These are phyloP conservation scores for Linnemannia hyalina DNA, from an alignment of 192 early-diverging fungal species.

Conservation along the genomic window DNA sequence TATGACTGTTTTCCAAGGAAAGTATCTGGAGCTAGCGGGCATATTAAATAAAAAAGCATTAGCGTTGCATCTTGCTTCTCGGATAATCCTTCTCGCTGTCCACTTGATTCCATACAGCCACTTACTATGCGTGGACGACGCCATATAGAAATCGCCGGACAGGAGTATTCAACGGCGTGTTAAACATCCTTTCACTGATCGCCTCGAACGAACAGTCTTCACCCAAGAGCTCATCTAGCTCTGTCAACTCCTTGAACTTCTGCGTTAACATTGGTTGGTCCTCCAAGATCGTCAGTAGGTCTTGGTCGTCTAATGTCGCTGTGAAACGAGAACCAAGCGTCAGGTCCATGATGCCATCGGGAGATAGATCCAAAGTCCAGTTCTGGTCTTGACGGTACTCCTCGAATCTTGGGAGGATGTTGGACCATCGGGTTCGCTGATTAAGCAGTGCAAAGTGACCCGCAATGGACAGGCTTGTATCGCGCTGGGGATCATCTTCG, in stretches of 20 bases:
- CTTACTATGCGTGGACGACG: conserved; percentile 16
- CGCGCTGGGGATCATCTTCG: background rate
- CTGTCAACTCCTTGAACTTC: background rate
- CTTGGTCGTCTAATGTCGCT: background rate
- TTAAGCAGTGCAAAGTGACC: conserved; percentile 9
- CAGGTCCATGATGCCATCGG: conserved; percentile 19
- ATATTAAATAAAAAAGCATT: background rate
- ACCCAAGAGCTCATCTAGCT: background rate
- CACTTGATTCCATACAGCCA: background rate
- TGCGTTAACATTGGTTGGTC: background rate
- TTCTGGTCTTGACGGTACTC: background rate
- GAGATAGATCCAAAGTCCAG: conserved; percentile 11
- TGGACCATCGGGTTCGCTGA: conserved; percentile 11
- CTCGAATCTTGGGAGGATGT: background rate
- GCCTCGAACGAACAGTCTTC: conserved; percentile 11
- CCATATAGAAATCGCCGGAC: conserved; percentile 17
- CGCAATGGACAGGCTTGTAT: background rate
- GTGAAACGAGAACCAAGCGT: conserved; percentile 13
- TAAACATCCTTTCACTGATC: conserved; percentile 12
- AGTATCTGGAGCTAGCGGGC: background rate
- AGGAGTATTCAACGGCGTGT: conserved; percentile 9
- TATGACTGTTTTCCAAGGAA: conserved; percentile 2
- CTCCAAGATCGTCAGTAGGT: background rate
- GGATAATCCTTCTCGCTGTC: background rate
- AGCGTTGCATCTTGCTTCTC: background rate